Evolutionary conservation across 176 grass and related monocot genomes (phyloP), one percentile per base, ranked within the genome.

Genomic region (Poa annua): DNA sequence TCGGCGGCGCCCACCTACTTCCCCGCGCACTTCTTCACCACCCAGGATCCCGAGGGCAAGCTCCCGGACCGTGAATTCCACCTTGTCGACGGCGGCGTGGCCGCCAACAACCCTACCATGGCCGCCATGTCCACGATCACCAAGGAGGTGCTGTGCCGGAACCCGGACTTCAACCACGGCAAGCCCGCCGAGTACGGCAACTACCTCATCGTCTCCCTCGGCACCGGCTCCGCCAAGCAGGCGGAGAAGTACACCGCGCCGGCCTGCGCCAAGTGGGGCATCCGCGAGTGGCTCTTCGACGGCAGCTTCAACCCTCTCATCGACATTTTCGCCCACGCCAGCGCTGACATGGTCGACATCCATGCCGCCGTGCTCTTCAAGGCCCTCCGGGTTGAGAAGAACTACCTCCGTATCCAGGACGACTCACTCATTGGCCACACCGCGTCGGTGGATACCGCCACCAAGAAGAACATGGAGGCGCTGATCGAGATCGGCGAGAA

Each of bases 371-470:
- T 66, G 32, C 63, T 36, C 33, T 36, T 64, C 13, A 29, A 33
- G 26, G 26, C 61, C 4, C 59, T 62, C 24, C 59, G 59, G 5
- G 59, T 62, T 8, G 61, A 36, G 32, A 90, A 94, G 61, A 56
- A 94, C 0, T 66, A 66, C n/a, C 93, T 97, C 16, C 89, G 87
- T 15, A 94, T 97, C n/a, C 84, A 97, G 94, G 91, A 93, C 39
- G 91, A 93, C 55, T 65, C 61, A 1, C 55, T 97, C 77, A 19
- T 0, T 0, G 89, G 89, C 4, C 3, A 76, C 34, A 61, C 85
- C 4, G 55, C 83, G 3, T 92, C 92, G 2, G 92, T 97, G 21
- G 94, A 97, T 52, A 65, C 81, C 48, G 76, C 94, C 41, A 92
- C 92, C 10, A 81, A 41, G 66, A 53, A 97, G 86, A 94, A 97